These are phyloP conservation scores for Penicillium sp. DNA, from an alignment of 2,329 filamentous ascomycete genomes.

Conservation along the genomic window DNA sequence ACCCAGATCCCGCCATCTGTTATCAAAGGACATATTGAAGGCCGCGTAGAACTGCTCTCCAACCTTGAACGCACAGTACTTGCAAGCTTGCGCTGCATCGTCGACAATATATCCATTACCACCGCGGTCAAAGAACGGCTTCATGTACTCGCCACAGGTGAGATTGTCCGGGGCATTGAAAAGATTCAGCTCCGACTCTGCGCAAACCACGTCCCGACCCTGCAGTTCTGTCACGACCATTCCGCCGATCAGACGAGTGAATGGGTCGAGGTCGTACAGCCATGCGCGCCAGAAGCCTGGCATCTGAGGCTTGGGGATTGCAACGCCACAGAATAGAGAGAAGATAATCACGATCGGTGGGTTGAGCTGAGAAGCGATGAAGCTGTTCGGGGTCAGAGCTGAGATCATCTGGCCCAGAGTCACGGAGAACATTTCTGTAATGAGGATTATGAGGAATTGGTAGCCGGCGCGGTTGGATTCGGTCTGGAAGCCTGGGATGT, in stretches of 20 bases:
- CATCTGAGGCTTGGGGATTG: slow-evolving; percentile 69
- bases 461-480: slow-evolving; percentile 63
- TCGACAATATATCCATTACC: slow-evolving; percentile 63
- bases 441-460: slow-evolving; percentile 74
- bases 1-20: slow-evolving; percentile 74
- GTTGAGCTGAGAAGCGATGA: slow-evolving; percentile 70
- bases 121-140: slow-evolving; percentile 57
- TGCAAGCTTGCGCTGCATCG: slow-evolving; percentile 58
- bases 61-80: slow-evolving; percentile 72
- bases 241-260: slow-evolving; percentile 70
- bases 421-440: slow-evolving; percentile 76
- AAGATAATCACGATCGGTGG: slow-evolving; percentile 77
- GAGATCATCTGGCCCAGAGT: slow-evolving; percentile 69
- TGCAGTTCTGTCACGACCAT: slow-evolving; percentile 73
- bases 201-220: slow-evolving; percentile 55
- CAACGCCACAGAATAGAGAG: slow-evolving; percentile 77
- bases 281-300: slow-evolving; percentile 68
- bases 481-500: slow-evolving; percentile 64
- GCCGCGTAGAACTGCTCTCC: slow-evolving; percentile 71
- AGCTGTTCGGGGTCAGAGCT: slow-evolving; percentile 66
- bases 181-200: slow-evolving; percentile 51
- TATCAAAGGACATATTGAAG: slow-evolving; percentile 56
- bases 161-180: slow-evolving; percentile 60
- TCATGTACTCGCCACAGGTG: slow-evolving; percentile 69
- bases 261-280: slow-evolving; percentile 75